Evolutionary conservation across 2,329 filamentous ascomycete genomes (phyloP).

Genomic region (Thielaviopsis musarum): DNA sequence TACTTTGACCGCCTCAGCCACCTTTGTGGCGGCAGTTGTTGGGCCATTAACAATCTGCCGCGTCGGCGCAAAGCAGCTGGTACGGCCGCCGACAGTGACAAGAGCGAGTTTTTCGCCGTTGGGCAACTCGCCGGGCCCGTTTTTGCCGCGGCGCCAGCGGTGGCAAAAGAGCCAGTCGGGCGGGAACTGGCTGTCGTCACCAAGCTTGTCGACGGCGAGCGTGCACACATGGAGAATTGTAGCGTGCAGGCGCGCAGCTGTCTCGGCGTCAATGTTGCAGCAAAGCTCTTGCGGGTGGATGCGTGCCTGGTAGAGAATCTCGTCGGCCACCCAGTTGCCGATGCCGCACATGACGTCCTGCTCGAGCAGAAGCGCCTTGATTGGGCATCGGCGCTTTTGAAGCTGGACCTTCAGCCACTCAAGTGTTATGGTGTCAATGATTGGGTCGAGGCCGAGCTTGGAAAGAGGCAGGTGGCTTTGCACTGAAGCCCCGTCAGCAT

Average conservation of each 20-base stretch:
- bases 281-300: constrained; percentile 90
- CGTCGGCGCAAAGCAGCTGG: constrained; percentile 72
- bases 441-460: constrained; percentile 87
- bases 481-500: constrained; percentile 63
- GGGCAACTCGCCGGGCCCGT: constrained; percentile 51
- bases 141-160: constrained; percentile 81
- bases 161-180: constrained; percentile 77
- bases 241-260: constrained; percentile 56
- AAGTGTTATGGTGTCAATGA: constrained; percentile 64
- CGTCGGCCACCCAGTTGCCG: constrained; percentile 94
- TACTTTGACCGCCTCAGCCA: constrained; percentile 18
- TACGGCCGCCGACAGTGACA: constrained; percentile 77
- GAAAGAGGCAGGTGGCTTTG: constrained; percentile 61
- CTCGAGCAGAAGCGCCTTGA: constrained; percentile 79
- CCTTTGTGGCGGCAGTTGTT: constrained; percentile 12
- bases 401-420: constrained; percentile 59
- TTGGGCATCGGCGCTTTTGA: constrained; percentile 59
- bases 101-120: constrained; percentile 75
- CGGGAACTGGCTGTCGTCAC: constrained; percentile 70
- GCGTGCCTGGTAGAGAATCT: constrained; percentile 75
- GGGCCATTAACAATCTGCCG: constrained; percentile 35
- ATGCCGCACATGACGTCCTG: constrained; percentile 82
- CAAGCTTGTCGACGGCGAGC: constrained; percentile 60
- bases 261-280: constrained; percentile 56
- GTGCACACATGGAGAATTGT: constrained; percentile 65